Percentiles rank a stretch among this genome's conserved stretches.
Evolutionary conservation across 106 monocot genomes (phyloP).

Genomic region (Allium fistulosum): DNA sequence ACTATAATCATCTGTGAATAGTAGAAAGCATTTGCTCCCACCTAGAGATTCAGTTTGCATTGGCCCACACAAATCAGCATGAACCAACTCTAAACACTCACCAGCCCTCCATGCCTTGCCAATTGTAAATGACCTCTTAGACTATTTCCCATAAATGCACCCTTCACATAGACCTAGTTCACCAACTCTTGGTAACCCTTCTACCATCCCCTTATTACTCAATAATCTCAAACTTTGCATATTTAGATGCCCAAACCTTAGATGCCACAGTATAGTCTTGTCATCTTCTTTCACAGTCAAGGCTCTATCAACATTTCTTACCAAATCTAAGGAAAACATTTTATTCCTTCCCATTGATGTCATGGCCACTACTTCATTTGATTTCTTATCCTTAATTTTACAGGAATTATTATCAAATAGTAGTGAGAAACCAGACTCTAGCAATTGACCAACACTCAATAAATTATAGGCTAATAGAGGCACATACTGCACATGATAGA

Average conservation of each 20-base stretch:
- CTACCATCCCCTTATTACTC: background rate
- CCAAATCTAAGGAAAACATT: slow-evolving; percentile 1
- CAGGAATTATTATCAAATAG: slow-evolving; percentile 3
- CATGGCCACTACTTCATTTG: slow-evolving; percentile 1
- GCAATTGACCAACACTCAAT: slow-evolving; percentile 2
- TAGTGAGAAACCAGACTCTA: background rate
- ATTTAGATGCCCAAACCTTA: slow-evolving; percentile 2
- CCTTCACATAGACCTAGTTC: background rate
- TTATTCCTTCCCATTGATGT: background rate
- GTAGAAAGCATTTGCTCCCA: background rate
- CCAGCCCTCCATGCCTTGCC: background rate
- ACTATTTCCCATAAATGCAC: slow-evolving; percentile 1
- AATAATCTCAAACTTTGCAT: background rate
- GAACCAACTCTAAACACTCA: slow-evolving; percentile 2
- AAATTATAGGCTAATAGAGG: background rate
- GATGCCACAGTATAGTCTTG: background rate
- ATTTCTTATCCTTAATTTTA: background rate
- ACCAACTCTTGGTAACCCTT: slow-evolving; percentile 3
- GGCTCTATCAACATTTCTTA: background rate
- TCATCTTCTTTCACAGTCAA: slow-evolving; percentile 3
- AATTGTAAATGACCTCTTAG: background rate
- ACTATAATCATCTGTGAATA: background rate
- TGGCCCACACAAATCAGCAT: no score
- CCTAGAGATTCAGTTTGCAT: no score
- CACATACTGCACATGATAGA: slow-evolving; percentile 1